Evolutionary conservation across 2,329 filamentous ascomycete genomes (phyloP), one percentile per base, ranked within the genome.

Genomic region (Cytospora piceicola): DNA sequence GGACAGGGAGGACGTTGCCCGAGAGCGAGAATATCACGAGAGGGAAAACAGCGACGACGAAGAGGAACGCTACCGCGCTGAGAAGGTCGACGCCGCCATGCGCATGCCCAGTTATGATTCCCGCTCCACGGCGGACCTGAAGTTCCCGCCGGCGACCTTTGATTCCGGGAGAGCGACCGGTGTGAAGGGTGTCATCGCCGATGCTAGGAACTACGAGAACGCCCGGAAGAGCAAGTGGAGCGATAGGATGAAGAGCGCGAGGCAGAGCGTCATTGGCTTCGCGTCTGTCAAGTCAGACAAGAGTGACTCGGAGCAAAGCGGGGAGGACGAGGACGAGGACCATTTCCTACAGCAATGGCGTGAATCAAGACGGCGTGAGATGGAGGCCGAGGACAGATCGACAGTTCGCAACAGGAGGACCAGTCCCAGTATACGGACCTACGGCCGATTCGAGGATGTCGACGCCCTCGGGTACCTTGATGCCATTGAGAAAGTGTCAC

Each of bases 391-490:
- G 75, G 80, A 83, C 67, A 83, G 77, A 34, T 36, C 67, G 70
- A 77, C 83, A 70, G 82, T 88, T 58, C 84, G 84, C 68, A 90
- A 83, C 68, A 83, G 90, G 73, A 87, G 89, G 73, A 90, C 87
- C 61, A 94, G 90, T 75, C 92, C 93, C 0, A 93, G 90, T 72
- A 86, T 90, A 69, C 83, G 91, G 70, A 83, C 90, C 65, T 98
- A 91, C 75, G 95, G 95, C 27, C 86, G 85, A 15, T 81, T 98
- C 69, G 90, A 94, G 68, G 85, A 88, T 66, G 95, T 98, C 1
- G 94, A 98, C 80, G 94, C 93, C 9, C 82, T 90, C 69, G 95
- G 94, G 22, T 99, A 96, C 73, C 85, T 99, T n/a, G 94, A 98
- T 77, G 94, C 94, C 63, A 93, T 98, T 71, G 95, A 99, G 80